Base-by-base conservation (phyloP, 108 stramenopile genomes). In the Skeletonema potamos region DNA sequence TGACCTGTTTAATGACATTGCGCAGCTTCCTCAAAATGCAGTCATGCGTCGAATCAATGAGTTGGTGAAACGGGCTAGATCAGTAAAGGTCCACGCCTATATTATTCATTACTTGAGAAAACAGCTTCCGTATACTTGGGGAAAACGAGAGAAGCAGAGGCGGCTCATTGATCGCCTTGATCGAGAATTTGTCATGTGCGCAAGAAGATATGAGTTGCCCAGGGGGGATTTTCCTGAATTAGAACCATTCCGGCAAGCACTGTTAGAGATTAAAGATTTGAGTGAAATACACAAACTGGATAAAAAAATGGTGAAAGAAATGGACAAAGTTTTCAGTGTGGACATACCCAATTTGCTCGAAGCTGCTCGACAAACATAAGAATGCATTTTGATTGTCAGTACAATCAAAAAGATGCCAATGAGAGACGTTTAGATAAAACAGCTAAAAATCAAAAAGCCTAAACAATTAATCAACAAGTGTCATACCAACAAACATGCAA, bases 31-130 rank as follows among this genome's bases (percentile, higher is more conserved):
- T 10, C 96, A 97, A 65, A 96, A 99, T 58, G 96, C 98, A 11
- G 97, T 97, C 12, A 94, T 97, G 87, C 89, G 99, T 61, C 85
- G 96, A 8, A 98, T 99, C 70, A 99, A 99, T 77, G 99, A 99
- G 61, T 77, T 99, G 39, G 98, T 99, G 39, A 99, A 99, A 68
- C 88, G 99, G 26, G 97, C 98, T 39, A 76, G 99, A 27, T 86
- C 90, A 54, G 97, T 98, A 43, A 98, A 98, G 82, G 97, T 97
- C 18, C 99, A 99, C 69, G 97, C 98, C 6, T 98, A 98, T 79
- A 97, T 99, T 66, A 95, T 99, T 77, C 94, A 97, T 76, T 96
- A 98, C 72, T 83, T 99, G 43, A 84, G 96, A 39, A 96, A 97
- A 79, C 97, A 99, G 72, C 90, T 99, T 79, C 99, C 99, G 32